A percentile compares a stretch with the other conserved stretches of the same genome.
These are phyloP conservation scores for Colletotrichum sojae DNA, from an alignment of 2,329 filamentous ascomycete genomes.

Conservation along the genomic window DNA sequence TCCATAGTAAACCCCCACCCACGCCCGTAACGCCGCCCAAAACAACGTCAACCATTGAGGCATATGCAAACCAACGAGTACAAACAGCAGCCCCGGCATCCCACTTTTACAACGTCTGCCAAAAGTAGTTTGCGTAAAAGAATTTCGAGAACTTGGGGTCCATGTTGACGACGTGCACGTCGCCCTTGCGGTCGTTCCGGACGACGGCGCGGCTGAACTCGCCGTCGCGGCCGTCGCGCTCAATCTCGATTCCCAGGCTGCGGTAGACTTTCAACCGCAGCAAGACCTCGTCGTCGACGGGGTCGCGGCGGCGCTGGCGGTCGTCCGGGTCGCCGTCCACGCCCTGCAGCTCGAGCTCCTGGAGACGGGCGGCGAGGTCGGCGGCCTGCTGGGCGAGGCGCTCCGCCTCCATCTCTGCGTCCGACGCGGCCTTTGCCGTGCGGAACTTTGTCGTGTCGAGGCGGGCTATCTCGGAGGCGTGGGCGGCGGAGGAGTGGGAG, in stretches of 20 bases:
- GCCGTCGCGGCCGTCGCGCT: slow-evolving; percentile 79
- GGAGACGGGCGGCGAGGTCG: slow-evolving; percentile 80
- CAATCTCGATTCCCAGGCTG: slow-evolving; percentile 90
- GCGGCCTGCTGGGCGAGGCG: slow-evolving; percentile 84
- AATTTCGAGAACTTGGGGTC: slow-evolving; percentile 92
- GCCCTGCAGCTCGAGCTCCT: slow-evolving; percentile 89
- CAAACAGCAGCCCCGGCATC: background rate
- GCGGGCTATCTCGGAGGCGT: slow-evolving; percentile 86
- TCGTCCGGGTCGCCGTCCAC: slow-evolving; percentile 75
- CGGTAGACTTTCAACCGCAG: slow-evolving; percentile 92
- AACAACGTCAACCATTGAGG: background rate
- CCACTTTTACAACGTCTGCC: slow-evolving; percentile 80
- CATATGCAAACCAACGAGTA: too few species aligned
- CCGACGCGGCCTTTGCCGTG: slow-evolving; percentile 89
- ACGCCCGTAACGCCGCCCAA: too few species aligned
- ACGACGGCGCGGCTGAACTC: slow-evolving; percentile 90
- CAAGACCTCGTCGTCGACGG: slow-evolving; percentile 74
- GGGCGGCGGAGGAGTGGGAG: slow-evolving; percentile 81
- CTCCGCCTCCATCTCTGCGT: slow-evolving; percentile 95
- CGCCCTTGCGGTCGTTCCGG: slow-evolving; percentile 86
- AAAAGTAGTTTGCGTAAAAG: slow-evolving; percentile 97
- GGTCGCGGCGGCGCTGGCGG: slow-evolving; percentile 54
- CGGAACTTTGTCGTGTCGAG: slow-evolving; percentile 96
- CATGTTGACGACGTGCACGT: slow-evolving; percentile 95
- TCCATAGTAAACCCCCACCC: too few species aligned